Evolutionary conservation across 495 filamentous ascomycete species (phyloP).

Genomic region (Echria macrotheca): DNA sequence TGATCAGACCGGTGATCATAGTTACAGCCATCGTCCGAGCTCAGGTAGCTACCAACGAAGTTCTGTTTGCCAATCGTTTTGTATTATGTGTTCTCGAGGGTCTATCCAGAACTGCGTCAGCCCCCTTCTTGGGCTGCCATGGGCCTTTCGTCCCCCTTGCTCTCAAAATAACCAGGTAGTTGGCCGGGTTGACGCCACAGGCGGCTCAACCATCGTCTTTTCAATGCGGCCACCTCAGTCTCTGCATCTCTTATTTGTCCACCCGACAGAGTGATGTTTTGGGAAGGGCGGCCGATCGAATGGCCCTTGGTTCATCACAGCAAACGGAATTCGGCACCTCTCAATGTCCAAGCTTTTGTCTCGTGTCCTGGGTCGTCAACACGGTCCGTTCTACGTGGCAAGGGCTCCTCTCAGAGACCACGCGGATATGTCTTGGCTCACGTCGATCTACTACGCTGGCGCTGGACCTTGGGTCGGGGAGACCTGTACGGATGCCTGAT

Average conservation of each 20-base stretch:
- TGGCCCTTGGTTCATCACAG: background rate
- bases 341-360: too few species aligned
- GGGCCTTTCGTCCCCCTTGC: too few species aligned
- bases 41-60: too few species aligned
- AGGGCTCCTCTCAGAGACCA: background rate
- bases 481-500: background rate
- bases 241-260: background rate
- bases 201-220: too few species aligned
- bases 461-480: background rate
- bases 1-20: conserved; percentile 5
- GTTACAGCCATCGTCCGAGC: background rate
- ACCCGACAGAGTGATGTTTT: background rate
- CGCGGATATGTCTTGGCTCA: background rate
- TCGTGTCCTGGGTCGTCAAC: background rate
- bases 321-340: background rate
- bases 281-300: background rate
- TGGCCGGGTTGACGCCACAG: too few species aligned
- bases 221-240: background rate
- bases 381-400: background rate
- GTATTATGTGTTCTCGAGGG: too few species aligned
- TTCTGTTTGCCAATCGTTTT: too few species aligned
- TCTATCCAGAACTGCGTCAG: too few species aligned
- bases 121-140: too few species aligned
- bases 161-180: too few species aligned
- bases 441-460: background rate